Base-by-base conservation (phyloP, 176 grass and related monocot species). In the Raddia guianensis region DNA sequence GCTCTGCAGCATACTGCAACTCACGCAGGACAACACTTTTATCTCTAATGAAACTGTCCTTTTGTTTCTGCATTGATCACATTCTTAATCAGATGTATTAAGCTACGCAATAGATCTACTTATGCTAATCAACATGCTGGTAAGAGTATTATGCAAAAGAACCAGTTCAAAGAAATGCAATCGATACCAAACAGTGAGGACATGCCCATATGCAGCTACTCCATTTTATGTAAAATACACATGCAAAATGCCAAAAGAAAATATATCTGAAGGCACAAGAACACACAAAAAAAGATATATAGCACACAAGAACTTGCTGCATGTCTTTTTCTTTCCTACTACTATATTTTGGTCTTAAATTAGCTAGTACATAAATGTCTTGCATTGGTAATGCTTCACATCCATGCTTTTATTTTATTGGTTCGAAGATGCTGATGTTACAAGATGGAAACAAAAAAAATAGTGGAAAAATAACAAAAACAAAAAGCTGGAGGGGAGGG, bases 31-130 rank as follows among this genome's bases (percentile, higher is more conserved):
- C 84, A 19, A 85, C 74, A 64, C 48, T 86, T 79, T 70, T 94
- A 35, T 98, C 90, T 13, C 48, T 87, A 71, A 82, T 45, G 2
- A 94, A 89, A 43, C 70, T 93, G 27, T 77, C 83, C 21, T 94
- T 89, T 64, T 62, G 91, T 48, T 89, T 89, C 95, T 98, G 92
- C 74, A 89, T 61, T 33, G 2, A 73, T 51, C 14, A 44, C n/a
- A 53, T 86, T 83, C 48, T 5, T 76, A 18, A 35, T 75, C 72
- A 71, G 52, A 80, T 61, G 7, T 71, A 45, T 16, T 49, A 46
- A 69, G 15, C 40, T 70, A 35, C 57, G 14, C 0, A 72, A 20
- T 0, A 70, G 19, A 54, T 60, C 7, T 18, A 64, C 16, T 43
- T 59, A 19, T 71, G 40, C 64, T 46, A 68, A 78, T 82, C 15